A percentile compares a stretch with the other conserved stretches of the same genome.
Conservation (phyloP, 805 yeast species). For the Yamadazyma phyllophila region DNA sequence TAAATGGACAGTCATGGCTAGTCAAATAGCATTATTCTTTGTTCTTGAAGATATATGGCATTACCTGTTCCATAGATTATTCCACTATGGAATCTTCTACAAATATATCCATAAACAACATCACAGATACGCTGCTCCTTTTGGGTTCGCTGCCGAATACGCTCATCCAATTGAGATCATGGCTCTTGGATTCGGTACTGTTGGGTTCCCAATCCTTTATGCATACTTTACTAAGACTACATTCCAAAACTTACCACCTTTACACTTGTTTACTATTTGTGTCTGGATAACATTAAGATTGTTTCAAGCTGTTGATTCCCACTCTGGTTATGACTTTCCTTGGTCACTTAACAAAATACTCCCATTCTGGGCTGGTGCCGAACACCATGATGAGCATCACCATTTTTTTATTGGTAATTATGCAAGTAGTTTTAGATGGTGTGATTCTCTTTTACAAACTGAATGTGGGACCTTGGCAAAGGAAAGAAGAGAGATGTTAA, state of each 20-base stretch:
- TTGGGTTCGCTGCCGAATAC: constrained; percentile 95
- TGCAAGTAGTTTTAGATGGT: constrained; percentile 93
- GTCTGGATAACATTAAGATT: constrained; percentile 85
- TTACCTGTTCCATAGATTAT: constrained; percentile 88
- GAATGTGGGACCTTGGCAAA: constrained; percentile 85
- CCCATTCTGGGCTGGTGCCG: constrained; percentile 99
- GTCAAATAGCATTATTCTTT: constrained; percentile 76
- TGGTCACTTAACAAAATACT: constrained; percentile 89
- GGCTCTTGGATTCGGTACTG: constrained; percentile 91
- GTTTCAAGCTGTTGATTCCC: constrained; percentile 96
- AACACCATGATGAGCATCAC: constrained; percentile 96
- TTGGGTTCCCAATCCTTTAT: constrained; percentile 88
- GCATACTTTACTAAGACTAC: constrained; percentile 61
- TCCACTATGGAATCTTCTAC: constrained; percentile 87
- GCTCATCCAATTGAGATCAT: constrained; percentile 95
- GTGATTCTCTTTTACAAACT: constrained; percentile 88
- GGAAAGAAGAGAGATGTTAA: constrained; percentile 64
- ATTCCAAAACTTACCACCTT: constrained; percentile 24
- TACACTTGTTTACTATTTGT: constrained; percentile 88
- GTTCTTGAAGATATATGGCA: constrained; percentile 94
- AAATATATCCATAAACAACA: constrained; percentile 95
- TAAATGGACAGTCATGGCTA: constrained; percentile 48
- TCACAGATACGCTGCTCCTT: constrained; percentile 97
- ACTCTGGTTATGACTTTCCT: constrained; percentile 98
- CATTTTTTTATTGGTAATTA: constrained; percentile 94